Evolutionary conservation across 306 rosid genomes (phyloP).

Genomic region (Vicia faba): DNA sequence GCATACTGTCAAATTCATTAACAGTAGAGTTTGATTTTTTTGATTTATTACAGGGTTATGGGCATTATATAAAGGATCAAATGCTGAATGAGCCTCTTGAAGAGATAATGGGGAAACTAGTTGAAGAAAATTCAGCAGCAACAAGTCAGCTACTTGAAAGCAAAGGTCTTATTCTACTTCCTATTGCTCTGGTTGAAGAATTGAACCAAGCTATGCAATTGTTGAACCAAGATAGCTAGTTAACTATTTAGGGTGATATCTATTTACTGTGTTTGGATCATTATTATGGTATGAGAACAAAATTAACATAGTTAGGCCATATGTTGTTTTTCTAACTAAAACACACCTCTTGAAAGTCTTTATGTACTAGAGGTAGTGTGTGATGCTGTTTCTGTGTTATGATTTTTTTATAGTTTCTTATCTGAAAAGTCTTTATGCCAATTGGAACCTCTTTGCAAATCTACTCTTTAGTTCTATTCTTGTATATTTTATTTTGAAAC

Average conservation of each 20-base stretch:
- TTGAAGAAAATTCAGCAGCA: slow-evolving; percentile 64
- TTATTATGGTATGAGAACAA: slow-evolving; percentile 10
- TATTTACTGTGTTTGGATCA: slow-evolving; percentile 3
- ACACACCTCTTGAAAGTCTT: not conserved
- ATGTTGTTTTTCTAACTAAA: not conserved
- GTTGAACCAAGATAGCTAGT: slow-evolving; percentile 34
- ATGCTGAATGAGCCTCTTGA: slow-evolving; percentile 78
- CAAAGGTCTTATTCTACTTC: slow-evolving; percentile 71
- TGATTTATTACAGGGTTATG: slow-evolving; percentile 64
- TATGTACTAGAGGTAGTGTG: not conserved
- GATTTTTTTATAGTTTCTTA: no score
- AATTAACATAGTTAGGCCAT: not conserved
- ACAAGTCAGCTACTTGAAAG: slow-evolving; percentile 68
- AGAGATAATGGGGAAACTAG: slow-evolving; percentile 83
- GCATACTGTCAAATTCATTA: slow-evolving; percentile 2
- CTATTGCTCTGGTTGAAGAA: slow-evolving; percentile 56
- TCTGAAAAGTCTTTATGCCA: no score
- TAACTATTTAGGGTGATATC: not conserved
- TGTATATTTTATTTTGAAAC: no score
- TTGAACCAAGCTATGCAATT: slow-evolving; percentile 37
- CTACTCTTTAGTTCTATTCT: no score
- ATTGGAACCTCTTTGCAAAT: no score
- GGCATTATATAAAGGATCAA: slow-evolving; percentile 69
- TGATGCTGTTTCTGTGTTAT: no score
- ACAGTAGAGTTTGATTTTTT: not conserved